Evolutionary conservation across 768 basidiomycete genomes (phyloP).

Genomic region (Boletus sensibilis): DNA sequence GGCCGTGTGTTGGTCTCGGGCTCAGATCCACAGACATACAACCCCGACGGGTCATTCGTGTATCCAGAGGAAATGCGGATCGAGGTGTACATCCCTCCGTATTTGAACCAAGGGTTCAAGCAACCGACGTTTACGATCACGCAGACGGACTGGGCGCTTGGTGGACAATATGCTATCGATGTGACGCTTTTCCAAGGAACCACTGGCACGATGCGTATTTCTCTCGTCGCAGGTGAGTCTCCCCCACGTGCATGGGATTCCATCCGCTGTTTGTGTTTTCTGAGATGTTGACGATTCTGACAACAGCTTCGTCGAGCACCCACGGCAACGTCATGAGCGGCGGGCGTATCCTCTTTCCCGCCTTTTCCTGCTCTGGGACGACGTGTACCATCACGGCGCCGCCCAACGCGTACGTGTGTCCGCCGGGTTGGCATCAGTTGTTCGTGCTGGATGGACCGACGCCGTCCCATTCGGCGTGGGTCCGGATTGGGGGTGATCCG

Average conservation of each 20-base stretch:
- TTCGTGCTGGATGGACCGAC: slow-evolving; percentile 79
- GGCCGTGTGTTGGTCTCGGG: slow-evolving; percentile 76
- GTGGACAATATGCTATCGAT: slow-evolving; percentile 51
- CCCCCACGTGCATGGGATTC: too few species aligned
- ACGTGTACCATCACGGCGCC: slow-evolving; percentile 78
- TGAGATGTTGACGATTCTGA: too few species aligned
- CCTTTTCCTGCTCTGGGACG: slow-evolving; percentile 64
- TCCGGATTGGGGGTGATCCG: slow-evolving; percentile 80
- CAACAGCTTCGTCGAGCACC: slow-evolving; percentile 65
- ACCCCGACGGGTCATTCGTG: slow-evolving; percentile 36
- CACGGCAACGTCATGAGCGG: slow-evolving; percentile 76
- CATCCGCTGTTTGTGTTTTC: too few species aligned
- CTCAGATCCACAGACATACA: slow-evolving; percentile 62
- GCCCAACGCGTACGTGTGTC: slow-evolving; percentile 63
- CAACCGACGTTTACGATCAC: slow-evolving; percentile 64
- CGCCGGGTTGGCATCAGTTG: slow-evolving; percentile 76
- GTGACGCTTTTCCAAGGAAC: slow-evolving; percentile 41
- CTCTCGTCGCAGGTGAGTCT: slow-evolving; percentile 63
- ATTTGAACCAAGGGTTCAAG: slow-evolving; percentile 59
- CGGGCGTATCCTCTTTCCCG: slow-evolving; percentile 68
- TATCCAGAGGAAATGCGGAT: slow-evolving; percentile 78
- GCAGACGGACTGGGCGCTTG: slow-evolving; percentile 62
- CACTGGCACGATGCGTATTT: slow-evolving; percentile 52
- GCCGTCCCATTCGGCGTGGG: slow-evolving; percentile 73
- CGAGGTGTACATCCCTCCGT: slow-evolving; percentile 85